Evolutionary conservation across 345 rosid species (phyloP).

Genomic region (Aethionema arabicum): DNA sequence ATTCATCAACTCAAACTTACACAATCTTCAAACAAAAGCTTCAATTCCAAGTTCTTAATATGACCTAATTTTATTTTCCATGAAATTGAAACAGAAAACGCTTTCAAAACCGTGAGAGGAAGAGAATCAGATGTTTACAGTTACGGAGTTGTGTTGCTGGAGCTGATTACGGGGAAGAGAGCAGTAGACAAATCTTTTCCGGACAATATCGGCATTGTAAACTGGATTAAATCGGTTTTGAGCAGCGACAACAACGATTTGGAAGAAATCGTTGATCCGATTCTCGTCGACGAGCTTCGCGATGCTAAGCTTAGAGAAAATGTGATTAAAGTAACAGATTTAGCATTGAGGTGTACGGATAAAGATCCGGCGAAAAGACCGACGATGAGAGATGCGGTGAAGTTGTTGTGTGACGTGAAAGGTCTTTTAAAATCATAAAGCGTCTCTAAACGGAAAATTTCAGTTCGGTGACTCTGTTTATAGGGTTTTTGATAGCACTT

Average conservation of each 20-base stretch:
- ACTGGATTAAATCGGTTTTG: slow-evolving; percentile 53
- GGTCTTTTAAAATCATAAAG: slow-evolving; percentile 17
- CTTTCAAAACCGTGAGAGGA: slow-evolving; percentile 48
- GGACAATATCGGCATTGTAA: slow-evolving; percentile 44
- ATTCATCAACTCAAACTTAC: slow-evolving; percentile 7
- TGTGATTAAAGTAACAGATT: slow-evolving; percentile 41
- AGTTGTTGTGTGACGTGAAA: slow-evolving; percentile 40
- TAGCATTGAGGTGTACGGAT: slow-evolving; percentile 65
- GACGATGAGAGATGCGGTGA: slow-evolving; percentile 69
- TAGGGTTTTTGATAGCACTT: too few relatives aligned
- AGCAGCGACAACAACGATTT: slow-evolving; percentile 14
- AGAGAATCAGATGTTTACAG: slow-evolving; percentile 69
- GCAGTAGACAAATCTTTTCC: slow-evolving; percentile 46
- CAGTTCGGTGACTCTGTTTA: slow-evolving; percentile 19
- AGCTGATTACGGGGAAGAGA: slow-evolving; percentile 55
- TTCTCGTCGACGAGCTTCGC: slow-evolving; percentile 47
- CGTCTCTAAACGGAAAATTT: slow-evolving; percentile 9
- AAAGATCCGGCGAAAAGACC: slow-evolving; percentile 59
- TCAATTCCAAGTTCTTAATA: too few relatives aligned
- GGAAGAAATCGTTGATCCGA: slow-evolving; percentile 46
- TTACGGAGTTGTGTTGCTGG: slow-evolving; percentile 68
- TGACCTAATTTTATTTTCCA: background rate
- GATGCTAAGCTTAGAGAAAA: slow-evolving; percentile 54
- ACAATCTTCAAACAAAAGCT: too few relatives aligned
- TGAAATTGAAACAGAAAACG: slow-evolving; percentile 52